Evolutionary conservation across 106 monocot genomes (phyloP).

Genomic region (Dioscorea dumetorum): DNA sequence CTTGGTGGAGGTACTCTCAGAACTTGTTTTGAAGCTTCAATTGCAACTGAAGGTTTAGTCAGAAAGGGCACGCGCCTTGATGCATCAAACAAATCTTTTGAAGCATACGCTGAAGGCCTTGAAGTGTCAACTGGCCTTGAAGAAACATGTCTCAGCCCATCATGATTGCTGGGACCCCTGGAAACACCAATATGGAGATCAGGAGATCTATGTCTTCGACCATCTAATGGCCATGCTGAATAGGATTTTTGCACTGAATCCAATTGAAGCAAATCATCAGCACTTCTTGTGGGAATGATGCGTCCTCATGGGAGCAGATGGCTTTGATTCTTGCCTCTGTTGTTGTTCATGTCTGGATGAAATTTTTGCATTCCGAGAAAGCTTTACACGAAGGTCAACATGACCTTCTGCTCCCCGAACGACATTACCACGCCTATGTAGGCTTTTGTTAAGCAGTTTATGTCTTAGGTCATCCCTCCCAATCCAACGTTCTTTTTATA

Average conservation of each 20-base stretch:
- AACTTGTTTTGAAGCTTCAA: constrained; percentile 28
- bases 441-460: constrained; percentile 64
- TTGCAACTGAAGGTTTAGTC: constrained; percentile 26
- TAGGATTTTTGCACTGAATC: constrained; percentile 46
- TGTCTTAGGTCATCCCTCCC: constrained; percentile 69
- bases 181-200: constrained; percentile 43
- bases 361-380: constrained; percentile 36
- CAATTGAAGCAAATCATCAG: constrained; percentile 54
- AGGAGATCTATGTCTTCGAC: constrained; percentile 52
- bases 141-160: constrained; percentile 20
- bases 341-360: constrained; percentile 18
- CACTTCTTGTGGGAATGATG: constrained; percentile 61
- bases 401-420: constrained; percentile 16
- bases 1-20: constrained; percentile 27
- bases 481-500: constrained; percentile 34
- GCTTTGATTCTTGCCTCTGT: constrained; percentile 16
- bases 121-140: constrained; percentile 31
- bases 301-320: constrained; percentile 22
- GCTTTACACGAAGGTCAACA: constrained; percentile 65
- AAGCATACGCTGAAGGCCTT: constrained; percentile 17
- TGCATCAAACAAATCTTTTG: constrained; percentile 26
- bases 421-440: constrained; percentile 22
- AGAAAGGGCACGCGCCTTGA: constrained; percentile 32
- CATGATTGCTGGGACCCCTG: constrained; percentile 24
- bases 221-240: constrained; percentile 23